A percentile compares a stretch with the other conserved stretches of the same genome.
phyloP scores from a whole-genome alignment of 225 moss, liverwort and hornwort genomes.

The Pleurozium schreberi region DNA sequence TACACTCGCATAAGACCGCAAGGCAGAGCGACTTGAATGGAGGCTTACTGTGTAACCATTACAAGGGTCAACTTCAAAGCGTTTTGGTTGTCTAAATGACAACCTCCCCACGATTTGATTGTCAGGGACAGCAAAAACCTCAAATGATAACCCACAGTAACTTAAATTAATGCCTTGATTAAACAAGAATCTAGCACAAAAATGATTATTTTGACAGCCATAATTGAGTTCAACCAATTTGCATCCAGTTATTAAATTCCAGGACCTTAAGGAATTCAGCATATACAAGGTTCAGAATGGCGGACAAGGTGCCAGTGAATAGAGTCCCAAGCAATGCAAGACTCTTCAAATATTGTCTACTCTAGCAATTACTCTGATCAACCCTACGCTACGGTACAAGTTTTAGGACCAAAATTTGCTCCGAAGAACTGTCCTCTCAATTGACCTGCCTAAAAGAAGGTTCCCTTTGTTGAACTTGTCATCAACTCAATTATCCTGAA shows the following conservation, averaged over 20 bases:
- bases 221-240: neutral
- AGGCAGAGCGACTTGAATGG: neutral
- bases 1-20: neutral
- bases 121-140: neutral
- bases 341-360: neutral
- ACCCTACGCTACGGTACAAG: neutral
- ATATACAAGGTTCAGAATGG: neutral
- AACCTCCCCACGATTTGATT: neutral
- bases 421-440: neutral
- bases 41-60: too few relatives aligned
- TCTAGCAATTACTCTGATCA: neutral
- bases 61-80: neutral
- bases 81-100: neutral
- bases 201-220: neutral
- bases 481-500: slow-evolving; percentile 41
- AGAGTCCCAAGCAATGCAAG: neutral
- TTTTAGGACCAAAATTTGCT: neutral
- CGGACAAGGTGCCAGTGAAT: neutral
- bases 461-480: slow-evolving; percentile 7
- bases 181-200: neutral
- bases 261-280: neutral
- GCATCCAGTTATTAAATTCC: neutral
- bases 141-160: neutral
- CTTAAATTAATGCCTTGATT: neutral
- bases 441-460: neutral